Evolutionary conservation across 805 yeast genomes (phyloP), one percentile per base, ranked within the genome.

Genomic region (Candida krabiensis): DNA sequence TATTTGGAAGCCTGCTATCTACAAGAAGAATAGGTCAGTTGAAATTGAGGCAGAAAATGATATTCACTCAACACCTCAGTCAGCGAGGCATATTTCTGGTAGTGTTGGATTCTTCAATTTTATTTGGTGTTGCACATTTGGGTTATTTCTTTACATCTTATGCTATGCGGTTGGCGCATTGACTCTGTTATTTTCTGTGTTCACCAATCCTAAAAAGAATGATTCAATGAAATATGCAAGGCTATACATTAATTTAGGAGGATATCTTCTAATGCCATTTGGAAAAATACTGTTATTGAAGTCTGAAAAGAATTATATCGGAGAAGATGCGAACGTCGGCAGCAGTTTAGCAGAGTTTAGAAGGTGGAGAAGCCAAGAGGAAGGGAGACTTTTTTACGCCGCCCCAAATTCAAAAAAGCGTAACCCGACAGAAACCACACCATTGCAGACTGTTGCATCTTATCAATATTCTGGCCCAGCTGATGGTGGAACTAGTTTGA

Each of bases 1-100:
- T 61, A 87, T 93, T 53, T 93, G 99, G 99, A 93, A 93, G 57
- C 99, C 99, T 1, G 96, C 98, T 2, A 69, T 93, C 39, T 93
- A 93, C 65, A 93, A 93, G 60, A 93, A 93, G 61, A 75, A 77
- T 42, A 80, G 99, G 54, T 86, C 96, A 4, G 97, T 93, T 22
- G 93, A 93, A 50, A 73, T 80, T 28, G 82, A 87, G 41, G 97
- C 98, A 2, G 95, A 87, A 43, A 85, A 85, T 45, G 99, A 93
- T 69, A 87, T 93, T 49, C 97, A 91, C 61, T 90, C 88, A 32
- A 77, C 81, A 13, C 52, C 66, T 48, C 49, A 70, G 69, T 53
- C 72, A 36, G 58, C 75, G 44, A 67, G 75, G 43, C 66, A 65
- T 4, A 79, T 86, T 7, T 69, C 76, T 3, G 71, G 78, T 70